phyloP scores from a whole-genome alignment of 129 eudicot genomes.

The Escallonia rubra region DNA sequence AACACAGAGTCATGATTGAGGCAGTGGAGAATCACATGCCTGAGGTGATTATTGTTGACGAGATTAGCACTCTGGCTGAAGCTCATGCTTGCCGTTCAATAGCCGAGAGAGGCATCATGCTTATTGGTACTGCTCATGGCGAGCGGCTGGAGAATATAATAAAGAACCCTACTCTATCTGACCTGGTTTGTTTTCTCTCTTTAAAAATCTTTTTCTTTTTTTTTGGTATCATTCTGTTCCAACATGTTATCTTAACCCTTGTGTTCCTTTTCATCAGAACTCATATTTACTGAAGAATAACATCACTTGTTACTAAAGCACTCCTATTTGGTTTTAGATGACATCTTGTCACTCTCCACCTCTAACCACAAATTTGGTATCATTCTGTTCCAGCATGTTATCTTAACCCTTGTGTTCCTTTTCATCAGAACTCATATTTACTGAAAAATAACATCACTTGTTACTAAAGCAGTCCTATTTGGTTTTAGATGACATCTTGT shows the following conservation, averaged over 20 bases:
- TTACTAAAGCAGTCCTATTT: too few relatives aligned
- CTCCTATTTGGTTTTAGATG: too few relatives aligned
- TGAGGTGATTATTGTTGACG: constrained; percentile 73
- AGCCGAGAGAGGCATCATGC: constrained; percentile 89
- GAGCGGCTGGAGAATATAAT: constrained; percentile 53
- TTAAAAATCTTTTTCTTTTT: not conserved
- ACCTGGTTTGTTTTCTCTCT: constrained; percentile 43
- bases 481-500: too few relatives aligned
- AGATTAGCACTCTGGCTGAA: constrained; percentile 72
- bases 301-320: too few relatives aligned
- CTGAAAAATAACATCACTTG: too few relatives aligned
- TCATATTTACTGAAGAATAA: not conserved
- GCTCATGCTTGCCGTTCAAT: constrained; percentile 69
- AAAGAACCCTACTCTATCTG: constrained; percentile 56
- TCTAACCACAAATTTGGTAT: not conserved
- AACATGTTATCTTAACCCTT: not conserved
- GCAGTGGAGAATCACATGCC: constrained; percentile 97
- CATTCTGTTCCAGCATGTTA: not conserved
- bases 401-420: too few relatives aligned
- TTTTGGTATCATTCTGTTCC: not conserved
- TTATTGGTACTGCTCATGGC: constrained; percentile 83
- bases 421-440: not conserved
- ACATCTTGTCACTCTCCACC: too few relatives aligned
- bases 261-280: not conserved
- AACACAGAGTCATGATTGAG: constrained; percentile 73